These are phyloP conservation scores for Pythium sukuiense DNA, from an alignment of 352 stramenopile genomes.

Conservation along the genomic window DNA sequence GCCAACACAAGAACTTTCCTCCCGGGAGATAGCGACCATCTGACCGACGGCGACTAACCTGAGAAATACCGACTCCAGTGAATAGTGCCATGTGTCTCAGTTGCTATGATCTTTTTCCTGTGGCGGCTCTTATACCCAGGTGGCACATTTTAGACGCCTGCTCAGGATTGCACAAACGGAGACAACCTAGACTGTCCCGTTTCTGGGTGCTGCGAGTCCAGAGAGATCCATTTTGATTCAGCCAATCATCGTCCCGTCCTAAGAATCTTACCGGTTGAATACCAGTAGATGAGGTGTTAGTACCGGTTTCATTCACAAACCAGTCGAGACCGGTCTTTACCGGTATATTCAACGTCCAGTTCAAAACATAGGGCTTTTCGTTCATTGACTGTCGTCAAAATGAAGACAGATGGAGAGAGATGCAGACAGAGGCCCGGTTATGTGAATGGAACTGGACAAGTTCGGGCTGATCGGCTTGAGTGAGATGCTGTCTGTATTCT, in stretches of 20 bases:
- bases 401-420: too few species aligned
- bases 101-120: not conserved
- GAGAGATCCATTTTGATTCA: constrained; percentile 6
- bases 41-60: not conserved
- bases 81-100: not conserved
- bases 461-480: too few species aligned
- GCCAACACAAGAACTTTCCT: constrained; percentile 30
- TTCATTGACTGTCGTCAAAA: too few species aligned
- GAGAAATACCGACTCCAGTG: not conserved
- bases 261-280: not conserved
- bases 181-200: constrained; percentile 3
- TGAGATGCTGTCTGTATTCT: too few species aligned
- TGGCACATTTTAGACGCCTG: constrained; percentile 5
- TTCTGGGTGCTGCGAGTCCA: constrained; percentile 13
- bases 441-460: not conserved
- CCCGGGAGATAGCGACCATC: constrained; percentile 12
- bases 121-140: constrained; percentile 8
- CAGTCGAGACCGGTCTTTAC: not conserved
- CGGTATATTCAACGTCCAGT: not conserved
- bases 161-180: constrained; percentile 21
- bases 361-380: too few species aligned
- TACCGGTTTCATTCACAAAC: too few species aligned
- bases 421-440: not conserved
- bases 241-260: not conserved
- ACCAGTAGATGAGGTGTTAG: too few species aligned